These are phyloP conservation scores for Carex scoparia DNA, from an alignment of 176 grass and related monocot species.

Conservation along the genomic window DNA sequence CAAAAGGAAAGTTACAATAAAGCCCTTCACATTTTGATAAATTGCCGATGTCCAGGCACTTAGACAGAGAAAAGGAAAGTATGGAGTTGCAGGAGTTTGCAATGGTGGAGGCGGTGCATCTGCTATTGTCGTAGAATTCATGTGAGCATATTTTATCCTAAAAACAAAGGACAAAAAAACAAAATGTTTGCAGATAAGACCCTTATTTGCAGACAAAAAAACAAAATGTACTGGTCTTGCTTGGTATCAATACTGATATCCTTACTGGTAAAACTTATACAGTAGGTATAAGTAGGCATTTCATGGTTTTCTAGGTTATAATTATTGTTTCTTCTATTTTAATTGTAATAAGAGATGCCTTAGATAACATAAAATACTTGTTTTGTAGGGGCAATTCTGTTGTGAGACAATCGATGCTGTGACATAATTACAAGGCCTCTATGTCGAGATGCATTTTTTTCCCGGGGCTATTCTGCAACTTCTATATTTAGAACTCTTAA, in stretches of 20 bases:
- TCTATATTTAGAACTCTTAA: background rate
- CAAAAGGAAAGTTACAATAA: background rate
- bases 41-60: slow-evolving; percentile 48
- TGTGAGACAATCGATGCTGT: slow-evolving; percentile 14
- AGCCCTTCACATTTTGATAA: slow-evolving; percentile 1
- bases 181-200: background rate
- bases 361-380: background rate
- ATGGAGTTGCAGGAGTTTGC: slow-evolving; percentile 88
- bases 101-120: slow-evolving; percentile 92
- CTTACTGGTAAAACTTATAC: background rate
- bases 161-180: too few species aligned
- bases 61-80: slow-evolving; percentile 62
- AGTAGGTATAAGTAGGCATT: background rate
- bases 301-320: background rate
- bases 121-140: slow-evolving; percentile 67
- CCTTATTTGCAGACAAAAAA: background rate
- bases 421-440: background rate
- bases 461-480: background rate
- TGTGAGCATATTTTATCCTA: slow-evolving; percentile 44
- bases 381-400: slow-evolving; percentile 15
- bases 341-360: background rate
- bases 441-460: background rate
- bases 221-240: background rate
- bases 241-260: background rate
- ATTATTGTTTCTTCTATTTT: background rate